Evolutionary conservation across 1,139 yeast species (phyloP), one percentile per base, ranked within the genome.

Genomic region (Magnusiomyces fungicola): DNA sequence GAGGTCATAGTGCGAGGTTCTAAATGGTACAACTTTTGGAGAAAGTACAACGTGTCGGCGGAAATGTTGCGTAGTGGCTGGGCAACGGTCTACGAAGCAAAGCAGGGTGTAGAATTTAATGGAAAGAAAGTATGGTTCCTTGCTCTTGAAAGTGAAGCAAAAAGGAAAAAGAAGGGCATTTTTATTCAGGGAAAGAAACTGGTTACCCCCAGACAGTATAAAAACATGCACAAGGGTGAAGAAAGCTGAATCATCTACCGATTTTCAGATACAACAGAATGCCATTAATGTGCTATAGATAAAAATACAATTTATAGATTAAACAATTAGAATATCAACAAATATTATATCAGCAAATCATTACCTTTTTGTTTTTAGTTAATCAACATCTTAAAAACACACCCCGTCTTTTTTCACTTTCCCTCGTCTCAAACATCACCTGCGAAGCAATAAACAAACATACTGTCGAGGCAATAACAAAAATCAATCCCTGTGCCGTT

Each of bases 351-450:
- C n/a, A n/a, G n/a, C n/a, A n/a, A n/a, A n/a, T n/a, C n/a, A n/a
- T n/a, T n/a, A n/a, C n/a, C n/a, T n/a, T n/a, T n/a, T n/a, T n/a
- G n/a, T 24, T 29, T 19, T 43, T 43, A 24, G 14, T 40, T 6
- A 3, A 21, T 42, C 58, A 90, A 66, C 97, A 92, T 61, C 86
- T 80, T 38, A 89, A 79, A 63, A 84, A 80, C 29, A 90, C 76
- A 1, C 97, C 97, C 50, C 76, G 73, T 60, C 97, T 76, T 65
- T 79, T 83, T 64, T 92, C 99, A 39, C 80, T 71, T 63, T 88
- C 95, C 58, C 99, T 76, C 54, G 85, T 68, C 66, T 94, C 98
- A 70, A 89, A 90, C 98, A 94, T 94, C 25, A 89, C 83, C 65
- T 92, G 98, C 0, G 80, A 82, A 1, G 84, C 97, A 22, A 88